Evolutionary conservation across 1,284 basidiomycete species (phyloP).

Genomic region (Serendipita sp.): DNA sequence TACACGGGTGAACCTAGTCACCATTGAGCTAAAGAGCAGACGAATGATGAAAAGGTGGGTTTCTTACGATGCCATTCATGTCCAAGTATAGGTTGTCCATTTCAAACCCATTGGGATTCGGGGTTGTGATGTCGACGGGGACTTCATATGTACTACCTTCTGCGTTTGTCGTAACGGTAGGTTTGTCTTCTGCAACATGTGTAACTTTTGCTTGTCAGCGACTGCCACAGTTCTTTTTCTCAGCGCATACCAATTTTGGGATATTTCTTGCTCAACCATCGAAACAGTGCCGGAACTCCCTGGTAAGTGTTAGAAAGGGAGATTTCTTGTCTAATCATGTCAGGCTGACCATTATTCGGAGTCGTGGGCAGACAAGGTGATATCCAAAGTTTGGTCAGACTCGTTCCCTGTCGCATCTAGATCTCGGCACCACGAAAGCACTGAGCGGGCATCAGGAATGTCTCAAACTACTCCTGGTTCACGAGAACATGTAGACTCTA

Average conservation of each 20-base stretch:
- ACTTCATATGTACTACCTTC: constrained; percentile 56
- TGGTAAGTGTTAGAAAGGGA: constrained; percentile 20
- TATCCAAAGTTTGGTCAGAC: background rate
- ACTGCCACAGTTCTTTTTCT: background rate
- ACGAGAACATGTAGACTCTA: background rate
- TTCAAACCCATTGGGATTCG: constrained; percentile 94
- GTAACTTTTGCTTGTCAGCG: constrained; percentile 32
- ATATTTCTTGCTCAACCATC: constrained; percentile 93
- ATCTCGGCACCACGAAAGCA: background rate
- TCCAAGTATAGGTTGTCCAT: constrained; percentile 94
- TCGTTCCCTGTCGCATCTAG: background rate
- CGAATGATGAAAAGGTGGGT: background rate
- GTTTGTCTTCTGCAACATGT: constrained; percentile 73
- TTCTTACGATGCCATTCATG: constrained; percentile 75
- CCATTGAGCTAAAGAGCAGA: constrained; percentile 7
- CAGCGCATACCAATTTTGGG: constrained; percentile 70
- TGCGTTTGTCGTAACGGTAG: constrained; percentile 49
- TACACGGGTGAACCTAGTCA: constrained; percentile 89
- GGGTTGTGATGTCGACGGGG: constrained; percentile 67
- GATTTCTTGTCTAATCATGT: background rate
- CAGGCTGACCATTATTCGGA: constrained; percentile 8
- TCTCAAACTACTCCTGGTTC: background rate
- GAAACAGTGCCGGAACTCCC: constrained; percentile 90
- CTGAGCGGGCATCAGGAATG: background rate
- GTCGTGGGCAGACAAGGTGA: background rate